A percentile compares a stretch with the other conserved stretches of the same genome.
Evolutionary conservation across 2,329 filamentous ascomycete genomes (phyloP).

Genomic region (Phialophora tarda): DNA sequence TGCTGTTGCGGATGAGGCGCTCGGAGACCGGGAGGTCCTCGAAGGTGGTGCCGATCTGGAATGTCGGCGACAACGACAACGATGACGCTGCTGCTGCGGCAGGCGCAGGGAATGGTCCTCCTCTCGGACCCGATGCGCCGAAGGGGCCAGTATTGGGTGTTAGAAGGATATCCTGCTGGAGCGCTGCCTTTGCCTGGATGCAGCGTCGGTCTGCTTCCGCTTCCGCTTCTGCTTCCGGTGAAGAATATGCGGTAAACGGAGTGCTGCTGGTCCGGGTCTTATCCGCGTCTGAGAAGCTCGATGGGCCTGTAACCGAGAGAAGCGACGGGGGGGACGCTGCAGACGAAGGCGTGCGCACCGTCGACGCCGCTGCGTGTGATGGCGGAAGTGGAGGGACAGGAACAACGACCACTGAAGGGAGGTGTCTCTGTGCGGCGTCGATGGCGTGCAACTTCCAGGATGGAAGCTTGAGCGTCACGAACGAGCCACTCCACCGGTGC

Average conservation of each 20-base stretch:
- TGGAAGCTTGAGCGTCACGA: conserved; percentile 19
- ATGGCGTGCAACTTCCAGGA: conserved; percentile 4
- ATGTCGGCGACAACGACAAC: not conserved
- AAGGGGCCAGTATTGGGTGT: not conserved
- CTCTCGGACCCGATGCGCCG: not conserved
- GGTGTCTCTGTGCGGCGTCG: not conserved
- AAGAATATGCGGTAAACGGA: not conserved
- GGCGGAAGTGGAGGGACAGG: not conserved
- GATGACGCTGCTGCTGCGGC: not conserved
- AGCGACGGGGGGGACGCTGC: not conserved
- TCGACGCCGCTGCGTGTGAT: not conserved
- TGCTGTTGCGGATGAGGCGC: conserved; percentile 3
- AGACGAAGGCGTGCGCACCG: not conserved
- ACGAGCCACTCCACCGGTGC: conserved; percentile 4
- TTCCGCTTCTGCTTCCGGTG: not conserved
- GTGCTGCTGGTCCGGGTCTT: not conserved
- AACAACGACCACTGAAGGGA: not conserved
- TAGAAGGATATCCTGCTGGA: not conserved
- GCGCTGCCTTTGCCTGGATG: not conserved
- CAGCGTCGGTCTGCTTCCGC: not conserved
- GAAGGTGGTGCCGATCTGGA: conserved; percentile 10
- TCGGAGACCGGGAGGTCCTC: conserved; percentile 4
- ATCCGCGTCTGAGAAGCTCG: conserved; percentile 9
- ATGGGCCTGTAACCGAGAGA: not conserved
- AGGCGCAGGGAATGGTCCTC: not conserved